Conservation (phyloP, 2,329 filamentous ascomycete species). For the Huntiella bhutanensis region DNA sequence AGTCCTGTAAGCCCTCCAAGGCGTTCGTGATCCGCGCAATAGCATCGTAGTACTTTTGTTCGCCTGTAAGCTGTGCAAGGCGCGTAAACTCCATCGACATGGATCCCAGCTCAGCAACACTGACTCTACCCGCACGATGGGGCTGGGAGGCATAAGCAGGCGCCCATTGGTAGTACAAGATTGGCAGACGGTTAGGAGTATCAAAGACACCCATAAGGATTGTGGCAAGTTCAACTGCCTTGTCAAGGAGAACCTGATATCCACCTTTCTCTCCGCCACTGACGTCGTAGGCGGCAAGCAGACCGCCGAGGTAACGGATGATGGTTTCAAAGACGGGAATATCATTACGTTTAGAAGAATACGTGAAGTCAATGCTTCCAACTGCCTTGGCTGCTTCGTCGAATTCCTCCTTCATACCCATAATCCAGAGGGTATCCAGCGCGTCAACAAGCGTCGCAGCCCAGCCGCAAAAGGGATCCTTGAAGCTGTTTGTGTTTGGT, state of each 20-base stretch:
- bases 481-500: constrained; percentile 47
- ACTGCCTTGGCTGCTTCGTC: constrained; percentile 55
- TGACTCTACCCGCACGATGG: constrained; percentile 39
- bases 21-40: constrained; percentile 70
- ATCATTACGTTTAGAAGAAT: constrained; percentile 35
- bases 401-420: constrained; percentile 62
- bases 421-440: constrained; percentile 74
- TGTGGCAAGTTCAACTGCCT: constrained; percentile 62
- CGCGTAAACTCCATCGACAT: constrained; percentile 78
- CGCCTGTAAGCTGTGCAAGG: constrained; percentile 64
- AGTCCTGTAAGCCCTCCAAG: constrained; percentile 54
- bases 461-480: constrained; percentile 83
- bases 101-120: constrained; percentile 56
- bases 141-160: constrained; percentile 43
- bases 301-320: constrained; percentile 76
- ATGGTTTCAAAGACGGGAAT: constrained; percentile 89
- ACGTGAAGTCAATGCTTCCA: constrained; percentile 65
- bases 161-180: constrained; percentile 62
- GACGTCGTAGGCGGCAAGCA: constrained; percentile 74
- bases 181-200: constrained; percentile 84
- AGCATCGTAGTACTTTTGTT: constrained; percentile 76
- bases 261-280: constrained; percentile 38
- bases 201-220: constrained; percentile 71
- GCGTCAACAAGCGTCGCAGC: constrained; percentile 71
- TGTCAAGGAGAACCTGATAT: constrained; percentile 52